These are phyloP conservation scores for Teunomyces lycoperdinae DNA, from an alignment of 805 yeast species.

Conservation along the genomic window DNA sequence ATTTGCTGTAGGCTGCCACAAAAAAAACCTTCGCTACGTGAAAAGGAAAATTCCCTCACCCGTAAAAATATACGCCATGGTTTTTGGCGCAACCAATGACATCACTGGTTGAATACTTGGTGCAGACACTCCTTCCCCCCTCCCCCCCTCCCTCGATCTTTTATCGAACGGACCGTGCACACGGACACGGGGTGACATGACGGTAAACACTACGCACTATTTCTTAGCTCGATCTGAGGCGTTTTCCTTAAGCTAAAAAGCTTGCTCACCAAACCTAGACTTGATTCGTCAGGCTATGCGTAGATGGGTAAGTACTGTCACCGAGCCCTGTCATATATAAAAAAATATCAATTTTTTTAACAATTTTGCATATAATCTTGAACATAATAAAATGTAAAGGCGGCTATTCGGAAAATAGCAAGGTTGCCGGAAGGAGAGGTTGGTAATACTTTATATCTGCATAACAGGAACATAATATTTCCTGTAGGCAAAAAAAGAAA, in stretches of 20 bases:
- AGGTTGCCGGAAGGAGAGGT: neutral
- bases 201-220: neutral
- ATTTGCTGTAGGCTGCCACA: neutral
- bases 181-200: neutral
- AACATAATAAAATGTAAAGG: neutral
- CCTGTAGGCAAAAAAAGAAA: neutral
- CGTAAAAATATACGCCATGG: neutral
- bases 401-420: neutral
- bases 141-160: neutral
- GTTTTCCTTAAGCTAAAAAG: neutral
- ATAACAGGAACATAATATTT: neutral
- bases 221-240: slow-evolving; percentile 1
- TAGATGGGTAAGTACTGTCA: neutral
- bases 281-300: neutral
- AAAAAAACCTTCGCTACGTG: neutral
- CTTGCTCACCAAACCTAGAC: slow-evolving; percentile 1
- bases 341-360: neutral
- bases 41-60: neutral
- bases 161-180: neutral
- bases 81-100: neutral
- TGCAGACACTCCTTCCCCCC: neutral
- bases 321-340: neutral
- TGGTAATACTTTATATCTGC: neutral
- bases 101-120: neutral
- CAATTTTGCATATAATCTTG: neutral